phyloP scores from a whole-genome alignment of 495 filamentous ascomycete species.

The Neurospora cerealis region DNA sequence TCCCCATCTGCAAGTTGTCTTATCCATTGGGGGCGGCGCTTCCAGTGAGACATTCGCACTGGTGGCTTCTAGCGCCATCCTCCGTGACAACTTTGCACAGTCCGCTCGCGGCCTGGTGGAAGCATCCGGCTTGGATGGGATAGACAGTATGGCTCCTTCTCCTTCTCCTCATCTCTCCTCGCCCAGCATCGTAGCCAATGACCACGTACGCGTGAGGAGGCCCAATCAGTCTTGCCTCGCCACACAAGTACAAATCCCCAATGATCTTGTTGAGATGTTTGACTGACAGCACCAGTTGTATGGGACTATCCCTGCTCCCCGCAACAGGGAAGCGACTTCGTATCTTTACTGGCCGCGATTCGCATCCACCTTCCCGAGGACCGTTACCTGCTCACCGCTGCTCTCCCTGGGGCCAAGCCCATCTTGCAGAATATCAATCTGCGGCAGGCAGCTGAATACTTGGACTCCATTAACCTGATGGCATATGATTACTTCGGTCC shows the following conservation, averaged over 20 bases:
- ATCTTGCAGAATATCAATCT: slow-evolving; percentile 71
- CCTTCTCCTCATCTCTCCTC: slow-evolving; percentile 2
- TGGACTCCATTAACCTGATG: slow-evolving; percentile 78
- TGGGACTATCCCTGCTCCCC: slow-evolving; percentile 77
- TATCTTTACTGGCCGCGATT: slow-evolving; percentile 58
- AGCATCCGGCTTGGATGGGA: slow-evolving; percentile 69
- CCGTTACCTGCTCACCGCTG: slow-evolving; percentile 66
- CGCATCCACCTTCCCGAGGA: slow-evolving; percentile 64
- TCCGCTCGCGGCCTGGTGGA: slow-evolving; percentile 64
- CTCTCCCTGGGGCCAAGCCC: slow-evolving; percentile 69
- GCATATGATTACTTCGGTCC: slow-evolving; percentile 82
- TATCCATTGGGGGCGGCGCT: slow-evolving; percentile 80
- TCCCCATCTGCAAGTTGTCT: slow-evolving; percentile 64
- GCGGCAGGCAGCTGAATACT: slow-evolving; percentile 47
- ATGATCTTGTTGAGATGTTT: slow-evolving; percentile 4
- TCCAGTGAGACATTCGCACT: slow-evolving; percentile 70
- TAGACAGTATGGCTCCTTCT: slow-evolving; percentile 57
- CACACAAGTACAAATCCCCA: not conserved
- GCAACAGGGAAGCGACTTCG: slow-evolving; percentile 62
- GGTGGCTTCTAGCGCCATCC: slow-evolving; percentile 52
- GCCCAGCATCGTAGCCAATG: not conserved
- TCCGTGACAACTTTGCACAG: slow-evolving; percentile 60
- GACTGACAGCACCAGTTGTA: slow-evolving; percentile 50
- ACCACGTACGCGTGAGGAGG: slow-evolving; percentile 3
- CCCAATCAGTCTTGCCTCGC: slow-evolving; percentile 1